phyloP scores from a whole-genome alignment of 1,139 yeast species.

The Yamadazyma membranifaciens region DNA sequence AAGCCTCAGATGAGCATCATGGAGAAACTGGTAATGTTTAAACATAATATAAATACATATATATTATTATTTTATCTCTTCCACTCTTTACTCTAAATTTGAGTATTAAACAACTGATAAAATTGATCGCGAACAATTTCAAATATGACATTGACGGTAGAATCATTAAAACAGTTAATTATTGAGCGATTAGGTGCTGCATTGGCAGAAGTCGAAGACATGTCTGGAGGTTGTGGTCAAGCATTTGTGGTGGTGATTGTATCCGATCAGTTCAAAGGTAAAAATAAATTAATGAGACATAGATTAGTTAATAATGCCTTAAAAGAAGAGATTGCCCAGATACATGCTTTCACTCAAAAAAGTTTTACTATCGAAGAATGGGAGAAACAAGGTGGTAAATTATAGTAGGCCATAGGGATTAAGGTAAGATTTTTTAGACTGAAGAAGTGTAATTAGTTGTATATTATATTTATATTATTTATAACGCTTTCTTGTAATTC shows the following conservation, averaged over 20 bases:
- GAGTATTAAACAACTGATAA: too few species aligned
- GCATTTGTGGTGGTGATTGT: constrained; percentile 87
- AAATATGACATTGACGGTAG: constrained; percentile 41
- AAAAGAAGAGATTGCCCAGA: constrained; percentile 76
- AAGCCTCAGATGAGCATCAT: constrained; percentile 26
- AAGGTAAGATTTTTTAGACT: background rate
- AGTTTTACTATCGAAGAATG: constrained; percentile 75
- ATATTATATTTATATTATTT: background rate
- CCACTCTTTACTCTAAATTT: too few species aligned
- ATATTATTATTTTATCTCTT: background rate
- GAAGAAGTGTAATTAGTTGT: background rate
- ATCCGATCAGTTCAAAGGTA: constrained; percentile 65
- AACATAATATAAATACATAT: background rate
- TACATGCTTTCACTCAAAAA: constrained; percentile 95
- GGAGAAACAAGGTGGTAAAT: constrained; percentile 43
- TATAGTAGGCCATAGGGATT: constrained; percentile 1
- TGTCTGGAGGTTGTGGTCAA: constrained; percentile 87
- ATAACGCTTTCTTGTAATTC: constrained; percentile 14
- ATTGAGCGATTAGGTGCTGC: constrained; percentile 50
- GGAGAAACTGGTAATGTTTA: constrained; percentile 21
- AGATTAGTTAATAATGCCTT: constrained; percentile 78
- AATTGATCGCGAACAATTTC: constrained; percentile 1
- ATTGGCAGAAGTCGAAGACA: constrained; percentile 63
- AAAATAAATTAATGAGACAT: constrained; percentile 83
- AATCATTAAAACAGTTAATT: constrained; percentile 45